Conservation (phyloP, 495 filamentous ascomycete species). For the Hypoxylon intermedium region DNA sequence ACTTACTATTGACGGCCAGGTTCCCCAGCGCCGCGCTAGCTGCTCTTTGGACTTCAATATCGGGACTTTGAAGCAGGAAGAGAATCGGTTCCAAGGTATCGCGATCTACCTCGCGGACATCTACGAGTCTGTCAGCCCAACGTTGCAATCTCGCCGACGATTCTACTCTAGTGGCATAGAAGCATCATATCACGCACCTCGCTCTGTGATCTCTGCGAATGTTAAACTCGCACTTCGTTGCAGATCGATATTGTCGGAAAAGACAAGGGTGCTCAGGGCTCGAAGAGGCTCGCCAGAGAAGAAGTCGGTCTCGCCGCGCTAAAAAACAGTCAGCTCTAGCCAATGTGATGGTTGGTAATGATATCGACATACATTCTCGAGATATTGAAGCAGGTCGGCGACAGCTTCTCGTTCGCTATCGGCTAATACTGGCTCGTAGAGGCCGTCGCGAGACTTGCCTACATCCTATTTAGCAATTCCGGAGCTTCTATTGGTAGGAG, state of each 20-base stretch:
- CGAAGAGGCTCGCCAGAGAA: slow-evolving; percentile 96
- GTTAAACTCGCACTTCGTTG: slow-evolving; percentile 97
- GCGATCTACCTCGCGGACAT: slow-evolving; percentile 94
- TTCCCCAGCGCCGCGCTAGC: slow-evolving; percentile 96
- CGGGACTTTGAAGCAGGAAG: slow-evolving; percentile 89
- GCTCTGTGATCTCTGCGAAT: slow-evolving; percentile 97
- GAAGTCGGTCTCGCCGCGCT: slow-evolving; percentile 97
- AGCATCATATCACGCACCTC: slow-evolving; percentile 73
- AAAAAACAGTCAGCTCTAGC: slow-evolving; percentile 31
- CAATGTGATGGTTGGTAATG: slow-evolving; percentile 27
- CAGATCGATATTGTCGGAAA: slow-evolving; percentile 97
- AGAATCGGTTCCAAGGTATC: slow-evolving; percentile 96
- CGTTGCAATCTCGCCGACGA: slow-evolving; percentile 23
- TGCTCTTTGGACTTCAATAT: slow-evolving; percentile 96
- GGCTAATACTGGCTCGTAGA: slow-evolving; percentile 93
- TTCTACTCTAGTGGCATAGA: neutral
- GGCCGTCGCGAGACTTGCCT: slow-evolving; percentile 89
- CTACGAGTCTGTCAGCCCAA: slow-evolving; percentile 53
- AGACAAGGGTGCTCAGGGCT: slow-evolving; percentile 92
- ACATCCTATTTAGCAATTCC: slow-evolving; percentile 32
- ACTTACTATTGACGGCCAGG: slow-evolving; percentile 92
- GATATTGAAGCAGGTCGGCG: slow-evolving; percentile 89
- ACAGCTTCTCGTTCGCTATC: slow-evolving; percentile 98
- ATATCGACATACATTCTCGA: slow-evolving; percentile 81
- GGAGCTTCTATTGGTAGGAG: slow-evolving; percentile 11